Evolutionary conservation across 495 filamentous ascomycete species (phyloP).

Genomic region (Aspergillus carlsbadensis): DNA sequence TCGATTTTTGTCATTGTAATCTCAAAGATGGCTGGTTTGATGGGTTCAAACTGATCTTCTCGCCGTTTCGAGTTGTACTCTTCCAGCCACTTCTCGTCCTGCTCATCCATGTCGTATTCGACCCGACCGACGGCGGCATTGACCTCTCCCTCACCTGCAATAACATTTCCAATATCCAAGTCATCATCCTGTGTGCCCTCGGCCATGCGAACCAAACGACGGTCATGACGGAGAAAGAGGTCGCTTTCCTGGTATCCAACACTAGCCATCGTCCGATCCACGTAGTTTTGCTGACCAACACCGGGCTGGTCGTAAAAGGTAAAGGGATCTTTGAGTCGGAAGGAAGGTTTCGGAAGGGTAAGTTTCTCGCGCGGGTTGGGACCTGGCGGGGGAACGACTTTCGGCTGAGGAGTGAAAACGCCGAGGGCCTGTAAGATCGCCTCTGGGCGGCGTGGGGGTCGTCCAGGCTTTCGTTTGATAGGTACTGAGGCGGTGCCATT

Average conservation of each 20-base stretch:
- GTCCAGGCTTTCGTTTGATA: conserved; percentile 60
- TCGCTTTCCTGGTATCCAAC: conserved; percentile 95
- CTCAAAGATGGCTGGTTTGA: conserved; percentile 92
- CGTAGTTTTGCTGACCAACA: conserved; percentile 62
- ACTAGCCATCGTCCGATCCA: conserved; percentile 89
- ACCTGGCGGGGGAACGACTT: conserved; percentile 59
- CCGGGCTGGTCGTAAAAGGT: conserved; percentile 60
- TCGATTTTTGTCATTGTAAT: conserved; percentile 98
- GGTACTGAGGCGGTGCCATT: conserved; percentile 33
- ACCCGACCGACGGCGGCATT: conserved; percentile 69
- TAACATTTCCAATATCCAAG: conserved; percentile 60
- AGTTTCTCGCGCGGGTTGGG: conserved; percentile 66
- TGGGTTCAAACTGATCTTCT: conserved; percentile 67
- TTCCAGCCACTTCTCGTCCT: conserved; percentile 95
- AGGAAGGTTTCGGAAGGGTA: conserved; percentile 63
- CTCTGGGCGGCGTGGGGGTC: conserved; percentile 60
- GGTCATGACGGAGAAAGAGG: conserved; percentile 73
- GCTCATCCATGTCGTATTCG: conserved; percentile 99
- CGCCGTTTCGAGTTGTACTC: conserved; percentile 75
- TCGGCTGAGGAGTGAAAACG: conserved; percentile 53
- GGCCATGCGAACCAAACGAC: conserved; percentile 71
- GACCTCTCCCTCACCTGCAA: conserved; percentile 60
- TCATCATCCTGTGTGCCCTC: conserved; percentile 84
- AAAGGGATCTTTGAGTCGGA: conserved; percentile 58
- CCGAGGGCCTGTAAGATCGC: conserved; percentile 60